A percentile compares a stretch with the other conserved stretches of the same genome.
Conservation (phyloP, 192 early-diverging fungal species). For the Entophlyctis helioformis region DNA sequence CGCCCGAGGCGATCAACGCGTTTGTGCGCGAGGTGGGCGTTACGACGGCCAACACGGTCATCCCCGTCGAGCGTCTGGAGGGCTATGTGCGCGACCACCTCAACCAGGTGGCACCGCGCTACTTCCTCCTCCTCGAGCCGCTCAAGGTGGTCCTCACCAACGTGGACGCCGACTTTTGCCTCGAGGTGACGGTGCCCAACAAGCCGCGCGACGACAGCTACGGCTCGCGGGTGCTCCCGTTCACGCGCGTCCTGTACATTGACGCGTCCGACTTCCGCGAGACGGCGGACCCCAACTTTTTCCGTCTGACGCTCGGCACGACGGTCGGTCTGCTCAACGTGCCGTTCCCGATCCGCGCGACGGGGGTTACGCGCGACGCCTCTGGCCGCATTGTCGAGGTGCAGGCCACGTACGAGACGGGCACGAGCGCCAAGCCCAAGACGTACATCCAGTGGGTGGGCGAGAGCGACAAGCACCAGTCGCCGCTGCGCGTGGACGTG, state of each 20-base stretch:
- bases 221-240: conserved; percentile 80
- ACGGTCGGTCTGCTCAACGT: conserved; percentile 87
- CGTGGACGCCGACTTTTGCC: conserved; percentile 67
- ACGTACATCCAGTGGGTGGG: conserved; percentile 99
- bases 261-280: conserved; percentile 88
- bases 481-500: conserved; percentile 76
- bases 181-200: conserved; percentile 73
- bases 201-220: conserved; percentile 80
- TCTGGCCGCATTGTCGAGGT: conserved; percentile 76
- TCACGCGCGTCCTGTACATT: conserved; percentile 89
- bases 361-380: conserved; percentile 60
- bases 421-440: conserved; percentile 65
- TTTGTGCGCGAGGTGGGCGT: conserved; percentile 94
- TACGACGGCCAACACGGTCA: conserved; percentile 67
- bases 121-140: conserved; percentile 86
- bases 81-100: conserved; percentile 90
- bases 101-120: conserved; percentile 80
- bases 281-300: conserved; percentile 87
- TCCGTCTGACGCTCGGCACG: conserved; percentile 85
- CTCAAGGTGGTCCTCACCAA: conserved; percentile 84
- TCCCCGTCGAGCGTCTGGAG: conserved; percentile 81
- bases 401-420: conserved; percentile 68
- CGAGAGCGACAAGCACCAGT: conserved; percentile 66
- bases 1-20: conserved; percentile 93
- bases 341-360: conserved; percentile 78